These are phyloP conservation scores for Ceratocystis lukuohia DNA, from an alignment of 2,329 filamentous ascomycete species.

Conservation along the genomic window DNA sequence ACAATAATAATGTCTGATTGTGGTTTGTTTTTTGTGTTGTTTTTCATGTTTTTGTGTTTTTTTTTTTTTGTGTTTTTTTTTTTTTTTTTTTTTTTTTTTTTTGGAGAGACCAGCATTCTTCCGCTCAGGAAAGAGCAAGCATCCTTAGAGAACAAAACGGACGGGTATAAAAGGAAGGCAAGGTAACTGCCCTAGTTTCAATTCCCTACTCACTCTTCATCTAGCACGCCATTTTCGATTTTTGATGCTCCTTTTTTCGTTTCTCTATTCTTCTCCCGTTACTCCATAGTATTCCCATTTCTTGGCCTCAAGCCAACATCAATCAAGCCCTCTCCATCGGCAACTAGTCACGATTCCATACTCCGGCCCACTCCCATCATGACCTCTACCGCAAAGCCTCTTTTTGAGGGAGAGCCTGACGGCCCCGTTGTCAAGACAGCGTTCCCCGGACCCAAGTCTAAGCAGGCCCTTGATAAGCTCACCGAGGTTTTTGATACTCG, in stretches of 20 bases:
- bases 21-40: too few species aligned
- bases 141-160: not conserved
- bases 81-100: not conserved
- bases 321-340: not conserved
- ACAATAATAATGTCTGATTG: too few species aligned
- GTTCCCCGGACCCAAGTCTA: conserved; percentile 65
- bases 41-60: too few species aligned
- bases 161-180: not conserved
- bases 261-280: not conserved
- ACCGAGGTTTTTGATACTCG: conserved; percentile 73
- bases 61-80: too few species aligned
- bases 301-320: not conserved
- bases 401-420: conserved; percentile 38
- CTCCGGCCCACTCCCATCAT: conserved; percentile 14
- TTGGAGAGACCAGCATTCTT: not conserved
- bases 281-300: not conserved
- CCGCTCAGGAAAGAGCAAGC: not conserved
- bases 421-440: conserved; percentile 41
- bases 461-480: conserved; percentile 55
- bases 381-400: conserved; percentile 26
- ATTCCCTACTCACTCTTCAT: not conserved
- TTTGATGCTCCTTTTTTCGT: not conserved
- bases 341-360: conserved; percentile 17
- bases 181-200: not conserved
- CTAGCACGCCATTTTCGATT: not conserved